Percentiles rank a stretch among this genome's conserved stretches.
phyloP scores from a whole-genome alignment of 1,139 yeast genomes.

The Yamadazyma triangularis region DNA sequence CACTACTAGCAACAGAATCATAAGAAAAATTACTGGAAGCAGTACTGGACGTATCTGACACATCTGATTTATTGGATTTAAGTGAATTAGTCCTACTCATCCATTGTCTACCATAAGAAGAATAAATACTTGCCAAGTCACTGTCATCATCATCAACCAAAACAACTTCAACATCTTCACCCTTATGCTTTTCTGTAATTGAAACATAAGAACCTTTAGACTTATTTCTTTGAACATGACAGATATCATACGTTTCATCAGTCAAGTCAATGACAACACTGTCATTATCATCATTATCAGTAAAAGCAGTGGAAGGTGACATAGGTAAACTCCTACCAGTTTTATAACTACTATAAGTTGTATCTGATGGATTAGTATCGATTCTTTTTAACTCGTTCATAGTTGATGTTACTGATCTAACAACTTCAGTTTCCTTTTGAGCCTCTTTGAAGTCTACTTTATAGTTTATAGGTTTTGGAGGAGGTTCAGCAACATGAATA shows the following conservation, averaged over 20 bases:
- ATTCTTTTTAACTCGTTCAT: slow-evolving; percentile 8
- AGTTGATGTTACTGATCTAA: slow-evolving; percentile 10
- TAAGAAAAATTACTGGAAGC: slow-evolving; percentile 11
- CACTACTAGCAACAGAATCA: slow-evolving; percentile 12
- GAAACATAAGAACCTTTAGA: slow-evolving; percentile 36
- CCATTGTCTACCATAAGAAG: slow-evolving; percentile 37
- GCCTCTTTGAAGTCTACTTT: slow-evolving; percentile 42
- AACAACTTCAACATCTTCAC: slow-evolving; percentile 44
- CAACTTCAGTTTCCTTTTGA: slow-evolving; percentile 6
- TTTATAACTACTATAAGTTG: slow-evolving; percentile 2
- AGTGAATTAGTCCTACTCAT: slow-evolving; percentile 19
- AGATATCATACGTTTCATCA: slow-evolving; percentile 34
- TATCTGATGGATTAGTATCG: slow-evolving; percentile 22
- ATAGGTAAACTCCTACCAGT: background rate
- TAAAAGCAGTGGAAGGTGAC: slow-evolving; percentile 2
- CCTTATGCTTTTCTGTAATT: slow-evolving; percentile 37
- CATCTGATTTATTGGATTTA: slow-evolving; percentile 11
- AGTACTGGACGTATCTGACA: slow-evolving; percentile 5
- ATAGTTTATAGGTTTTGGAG: slow-evolving; percentile 35
- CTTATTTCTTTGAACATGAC: slow-evolving; percentile 30
- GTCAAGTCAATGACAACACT: slow-evolving; percentile 44
- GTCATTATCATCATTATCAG: slow-evolving; percentile 26
- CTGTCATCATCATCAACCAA: slow-evolving; percentile 33
- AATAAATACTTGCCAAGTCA: slow-evolving; percentile 38
- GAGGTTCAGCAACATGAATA: slow-evolving; percentile 33